Base-by-base conservation (phyloP, 768 basidiomycete species). In the Lactarius sanguifluus region DNA sequence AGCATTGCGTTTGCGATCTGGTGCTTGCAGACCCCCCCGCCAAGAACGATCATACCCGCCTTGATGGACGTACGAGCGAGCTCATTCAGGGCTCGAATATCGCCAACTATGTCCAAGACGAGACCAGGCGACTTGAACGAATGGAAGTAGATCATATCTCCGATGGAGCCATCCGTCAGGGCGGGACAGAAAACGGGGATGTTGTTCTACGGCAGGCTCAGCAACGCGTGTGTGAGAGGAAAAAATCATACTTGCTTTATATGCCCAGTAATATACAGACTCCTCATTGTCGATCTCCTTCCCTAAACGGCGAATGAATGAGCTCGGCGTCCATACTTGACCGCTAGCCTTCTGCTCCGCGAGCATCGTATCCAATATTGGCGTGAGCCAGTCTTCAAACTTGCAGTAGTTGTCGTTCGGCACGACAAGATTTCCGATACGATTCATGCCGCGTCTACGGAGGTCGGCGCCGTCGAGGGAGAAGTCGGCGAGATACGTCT, bases 1-100 rank as follows among this genome's bases (percentile, higher is more conserved):
- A 99, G 81, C 97, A 99, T 98, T 1, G 96, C 95, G 74, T 99
- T 99, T n/a, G 96, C 96, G 64, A 99, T 97, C 75, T 99, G 97
- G 75, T 99, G 97, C 76, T 99, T 99, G 80, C 96, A 98, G 12
- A 99, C 95, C 1, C 97, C 97, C 2, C 97, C 97, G 9, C 97
- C 97, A 15, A 98, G 86, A 61, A 99, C 87, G 71, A 99, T 94
- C 96, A 98, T 98, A 2, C 97, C 97, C 23, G 97, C 97, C 78
- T 94, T 96, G 64, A 86, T 87, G 41, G 96, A 91, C 69, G 85
- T 88, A 62, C 97, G 84, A 13, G 91, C 86, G 20, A 92, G 79
- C 76, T 98, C 96, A 78, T 99, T 99, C 41, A 99, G 79, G 45
- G 84, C 81, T 25, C 96, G 88, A 64, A 99, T 98, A 75, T 99